Percentiles rank a stretch among this genome's conserved stretches.
Conservation (phyloP, 495 filamentous ascomycete species). For the Parmelia sp. region DNA sequence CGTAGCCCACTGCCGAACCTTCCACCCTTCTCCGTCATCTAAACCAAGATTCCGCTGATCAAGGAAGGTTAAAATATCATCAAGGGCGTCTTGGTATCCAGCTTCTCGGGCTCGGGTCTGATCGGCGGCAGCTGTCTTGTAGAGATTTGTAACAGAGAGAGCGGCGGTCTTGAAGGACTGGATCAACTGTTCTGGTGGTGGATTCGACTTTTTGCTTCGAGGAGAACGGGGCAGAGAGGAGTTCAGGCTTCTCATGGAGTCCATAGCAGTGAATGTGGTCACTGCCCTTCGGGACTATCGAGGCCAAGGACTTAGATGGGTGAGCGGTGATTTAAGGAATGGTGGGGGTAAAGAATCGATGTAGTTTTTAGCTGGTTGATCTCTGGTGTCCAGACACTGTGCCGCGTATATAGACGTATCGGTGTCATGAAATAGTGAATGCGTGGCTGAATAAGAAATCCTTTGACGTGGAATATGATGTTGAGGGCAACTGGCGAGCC, state of each 20-base stretch:
- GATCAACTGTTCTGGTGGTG: slow-evolving; percentile 72
- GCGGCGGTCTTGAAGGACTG: slow-evolving; percentile 89
- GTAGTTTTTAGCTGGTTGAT: background rate
- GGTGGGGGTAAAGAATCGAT: background rate
- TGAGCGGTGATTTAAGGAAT: background rate
- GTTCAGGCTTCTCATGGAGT: slow-evolving; percentile 69
- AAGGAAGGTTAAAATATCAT: slow-evolving; percentile 78
- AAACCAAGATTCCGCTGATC: slow-evolving; percentile 73
- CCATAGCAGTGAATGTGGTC: slow-evolving; percentile 43
- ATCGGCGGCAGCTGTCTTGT: slow-evolving; percentile 77
- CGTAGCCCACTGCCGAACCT: slow-evolving; percentile 75
- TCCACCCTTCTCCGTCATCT: slow-evolving; percentile 73
- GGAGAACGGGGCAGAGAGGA: slow-evolving; percentile 52
- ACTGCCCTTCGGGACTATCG: background rate
- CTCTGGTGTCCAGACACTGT: background rate
- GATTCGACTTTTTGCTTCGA: slow-evolving; percentile 40
- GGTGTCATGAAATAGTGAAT: background rate
- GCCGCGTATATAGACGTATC: no score
- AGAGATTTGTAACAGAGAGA: slow-evolving; percentile 90
- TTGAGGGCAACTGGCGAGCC: background rate
- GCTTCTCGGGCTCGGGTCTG: slow-evolving; percentile 64
- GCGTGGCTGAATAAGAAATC: background rate
- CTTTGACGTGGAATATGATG: background rate
- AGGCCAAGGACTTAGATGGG: background rate
- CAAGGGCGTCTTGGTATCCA: slow-evolving; percentile 91